Evolutionary conservation across 768 basidiomycete species (phyloP).

Genomic region (Boletus coccyginus): DNA sequence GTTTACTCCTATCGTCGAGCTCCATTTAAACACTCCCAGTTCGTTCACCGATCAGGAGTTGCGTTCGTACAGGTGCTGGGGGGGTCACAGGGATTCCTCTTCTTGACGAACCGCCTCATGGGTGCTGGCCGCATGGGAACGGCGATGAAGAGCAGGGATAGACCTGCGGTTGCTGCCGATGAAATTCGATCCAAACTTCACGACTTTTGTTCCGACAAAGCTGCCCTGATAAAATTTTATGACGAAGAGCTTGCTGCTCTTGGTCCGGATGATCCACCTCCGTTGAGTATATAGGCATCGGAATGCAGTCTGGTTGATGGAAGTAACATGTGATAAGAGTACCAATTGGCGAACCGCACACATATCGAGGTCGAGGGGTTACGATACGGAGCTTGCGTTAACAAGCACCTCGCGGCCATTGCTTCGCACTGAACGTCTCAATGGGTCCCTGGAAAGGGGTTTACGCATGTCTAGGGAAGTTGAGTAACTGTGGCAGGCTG

Average conservation of each 20-base stretch:
- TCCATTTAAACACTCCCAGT: constrained; percentile 81
- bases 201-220: constrained; percentile 62
- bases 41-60: constrained; percentile 85
- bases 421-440: constrained; percentile 61
- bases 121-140: constrained; percentile 63
- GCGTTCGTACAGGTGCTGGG: constrained; percentile 89
- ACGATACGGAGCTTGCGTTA: constrained; percentile 37
- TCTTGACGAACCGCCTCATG: constrained; percentile 86
- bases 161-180: constrained; percentile 58
- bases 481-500: not conserved
- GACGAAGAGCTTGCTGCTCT: constrained; percentile 62
- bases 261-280: constrained; percentile 40
- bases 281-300: constrained; percentile 40
- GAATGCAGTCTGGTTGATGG: constrained; percentile 8
- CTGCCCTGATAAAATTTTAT: constrained; percentile 62
- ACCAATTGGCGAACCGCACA: not conserved
- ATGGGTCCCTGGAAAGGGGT: constrained; percentile 60
- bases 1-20: constrained; percentile 86
- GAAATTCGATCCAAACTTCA: constrained; percentile 58
- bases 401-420: constrained; percentile 76
- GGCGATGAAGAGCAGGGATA: constrained; percentile 52
- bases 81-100: constrained; percentile 76
- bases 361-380: constrained; percentile 10
- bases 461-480: constrained; percentile 61
- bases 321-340: constrained; percentile 8